Conservation (phyloP, 148 eudicot species). For the Persicaria tinctoria region DNA sequence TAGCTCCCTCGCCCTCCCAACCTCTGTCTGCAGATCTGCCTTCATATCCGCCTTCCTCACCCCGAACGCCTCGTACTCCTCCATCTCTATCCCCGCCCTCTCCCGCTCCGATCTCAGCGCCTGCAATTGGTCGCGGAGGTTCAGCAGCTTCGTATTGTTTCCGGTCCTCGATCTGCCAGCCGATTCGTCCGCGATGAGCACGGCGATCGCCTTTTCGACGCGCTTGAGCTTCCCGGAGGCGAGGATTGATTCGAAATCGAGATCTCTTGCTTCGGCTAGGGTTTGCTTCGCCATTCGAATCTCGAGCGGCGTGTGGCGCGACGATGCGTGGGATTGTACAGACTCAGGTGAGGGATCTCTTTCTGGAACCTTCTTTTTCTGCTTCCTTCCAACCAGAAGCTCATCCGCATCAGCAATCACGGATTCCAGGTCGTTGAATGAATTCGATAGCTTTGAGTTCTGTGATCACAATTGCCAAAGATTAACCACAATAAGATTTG, state of each 20-base stretch:
- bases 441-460: constrained; percentile 13
- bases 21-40: constrained; percentile 24
- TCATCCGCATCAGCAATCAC: constrained; percentile 23
- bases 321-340: background rate
- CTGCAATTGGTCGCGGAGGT: constrained; percentile 15
- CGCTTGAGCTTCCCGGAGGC: constrained; percentile 21
- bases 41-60: constrained; percentile 18
- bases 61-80: constrained; percentile 16
- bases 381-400: constrained; percentile 18
- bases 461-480: background rate
- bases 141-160: background rate
- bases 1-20: constrained; percentile 30
- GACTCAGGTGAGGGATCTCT: constrained; percentile 1
- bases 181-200: constrained; percentile 21
- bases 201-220: constrained; percentile 20
- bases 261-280: constrained; percentile 20
- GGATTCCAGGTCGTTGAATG: constrained; percentile 31
- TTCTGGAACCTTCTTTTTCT: background rate
- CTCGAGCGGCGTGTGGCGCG: constrained; percentile 16
- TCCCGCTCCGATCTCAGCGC: constrained; percentile 21
- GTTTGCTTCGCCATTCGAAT: constrained; percentile 37
- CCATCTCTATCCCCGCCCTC: constrained; percentile 19
- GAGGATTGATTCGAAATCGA: constrained; percentile 18
- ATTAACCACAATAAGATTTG: background rate
- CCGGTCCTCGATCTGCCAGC: background rate